These are phyloP conservation scores for Scheffersomyces titani DNA, from an alignment of 1,139 yeast species.

Conservation along the genomic window DNA sequence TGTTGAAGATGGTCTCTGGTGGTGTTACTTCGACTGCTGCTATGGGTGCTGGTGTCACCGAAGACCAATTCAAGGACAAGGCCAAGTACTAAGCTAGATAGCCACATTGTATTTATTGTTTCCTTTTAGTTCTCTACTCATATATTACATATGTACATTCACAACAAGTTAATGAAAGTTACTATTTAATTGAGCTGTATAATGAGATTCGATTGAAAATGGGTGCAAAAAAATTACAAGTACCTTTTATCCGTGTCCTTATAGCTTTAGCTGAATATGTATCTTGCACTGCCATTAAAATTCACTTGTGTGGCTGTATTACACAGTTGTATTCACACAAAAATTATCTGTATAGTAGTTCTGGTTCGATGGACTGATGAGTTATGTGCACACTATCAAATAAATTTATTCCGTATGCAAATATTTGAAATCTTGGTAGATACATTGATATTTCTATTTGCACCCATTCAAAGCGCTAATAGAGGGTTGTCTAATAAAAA, in stretches of 20 bases:
- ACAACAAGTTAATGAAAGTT: background rate
- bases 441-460: background rate
- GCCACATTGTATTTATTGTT: slow-evolving; percentile 4
- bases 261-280: no score
- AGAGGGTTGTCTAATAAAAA: background rate
- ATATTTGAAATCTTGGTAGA: background rate
- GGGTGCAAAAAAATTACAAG: no score
- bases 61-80: slow-evolving; percentile 78
- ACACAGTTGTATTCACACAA: no score
- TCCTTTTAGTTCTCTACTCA: background rate
- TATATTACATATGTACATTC: background rate
- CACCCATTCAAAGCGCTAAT: background rate
- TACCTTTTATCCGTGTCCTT: no score
- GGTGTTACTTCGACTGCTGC: slow-evolving; percentile 97
- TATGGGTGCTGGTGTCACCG: slow-evolving; percentile 98
- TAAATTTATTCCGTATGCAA: background rate
- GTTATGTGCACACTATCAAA: background rate
- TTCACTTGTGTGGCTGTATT: no score
- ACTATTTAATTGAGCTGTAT: background rate
- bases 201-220: slow-evolving; percentile 4
- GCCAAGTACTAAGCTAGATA: background rate
- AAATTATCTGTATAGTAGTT: no score
- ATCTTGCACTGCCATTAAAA: no score
- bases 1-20: slow-evolving; percentile 88
- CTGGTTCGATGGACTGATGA: background rate